A percentile compares a stretch with the other conserved stretches of the same genome.
These are phyloP conservation scores for Pochonia chlamydosporia DNA, from an alignment of 2,329 filamentous ascomycete genomes.

Conservation along the genomic window DNA sequence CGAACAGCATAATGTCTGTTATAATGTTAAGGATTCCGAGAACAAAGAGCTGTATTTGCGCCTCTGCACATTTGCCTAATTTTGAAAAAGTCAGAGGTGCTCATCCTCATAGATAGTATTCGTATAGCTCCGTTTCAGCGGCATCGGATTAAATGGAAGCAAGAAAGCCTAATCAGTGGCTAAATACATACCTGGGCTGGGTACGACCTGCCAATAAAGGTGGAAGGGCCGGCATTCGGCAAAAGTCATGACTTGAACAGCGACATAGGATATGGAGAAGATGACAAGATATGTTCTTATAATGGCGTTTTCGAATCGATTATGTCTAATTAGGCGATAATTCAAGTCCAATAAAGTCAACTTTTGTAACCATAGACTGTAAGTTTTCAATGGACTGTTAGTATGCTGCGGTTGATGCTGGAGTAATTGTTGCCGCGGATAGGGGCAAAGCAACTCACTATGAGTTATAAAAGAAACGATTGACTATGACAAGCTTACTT, in stretches of 20 bases:
- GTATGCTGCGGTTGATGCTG: no score
- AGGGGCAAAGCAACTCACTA: no score
- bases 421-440: no score
- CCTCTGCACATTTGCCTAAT: slow-evolving; percentile 21
- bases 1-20: slow-evolving; percentile 23
- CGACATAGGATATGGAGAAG: slow-evolving; percentile 23
- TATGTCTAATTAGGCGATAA: slow-evolving; percentile 16
- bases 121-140: no score
- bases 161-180: no score
- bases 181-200: slow-evolving; percentile 22
- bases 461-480: slow-evolving; percentile 26
- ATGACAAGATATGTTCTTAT: slow-evolving; percentile 19
- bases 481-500: slow-evolving; percentile 26
- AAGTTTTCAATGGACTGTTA: not conserved
- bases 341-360: slow-evolving; percentile 21
- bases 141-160: not conserved
- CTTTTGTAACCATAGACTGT: slow-evolving; percentile 23
- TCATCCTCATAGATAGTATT: no score
- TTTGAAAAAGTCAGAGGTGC: no score
- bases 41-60: slow-evolving; percentile 25
- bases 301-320: slow-evolving; percentile 17
- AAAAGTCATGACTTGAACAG: slow-evolving; percentile 26
- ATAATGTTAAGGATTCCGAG: slow-evolving; percentile 27
- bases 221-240: slow-evolving; percentile 38
- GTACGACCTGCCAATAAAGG: slow-evolving; percentile 52